These are phyloP conservation scores for Penicillium sp. DNA, from an alignment of 2,329 filamentous ascomycete species.

Conservation along the genomic window DNA sequence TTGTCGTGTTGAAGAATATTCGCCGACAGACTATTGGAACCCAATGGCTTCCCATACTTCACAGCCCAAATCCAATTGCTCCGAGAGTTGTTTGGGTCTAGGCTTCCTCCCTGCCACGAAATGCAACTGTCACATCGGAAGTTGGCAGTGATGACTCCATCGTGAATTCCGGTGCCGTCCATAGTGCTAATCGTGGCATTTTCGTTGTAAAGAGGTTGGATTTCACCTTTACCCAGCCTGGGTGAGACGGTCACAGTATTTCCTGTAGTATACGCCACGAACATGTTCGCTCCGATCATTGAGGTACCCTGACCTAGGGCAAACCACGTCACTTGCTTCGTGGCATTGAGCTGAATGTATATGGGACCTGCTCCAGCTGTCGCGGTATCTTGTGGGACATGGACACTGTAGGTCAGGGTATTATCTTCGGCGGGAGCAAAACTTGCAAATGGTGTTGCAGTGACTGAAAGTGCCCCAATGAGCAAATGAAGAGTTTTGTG, in stretches of 20 bases:
- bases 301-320: slow-evolving; percentile 54
- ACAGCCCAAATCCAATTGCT: slow-evolving; percentile 31
- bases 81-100: slow-evolving; percentile 12
- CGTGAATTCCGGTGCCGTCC: slow-evolving; percentile 56
- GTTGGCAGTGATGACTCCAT: slow-evolving; percentile 59
- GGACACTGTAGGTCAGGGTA: slow-evolving; percentile 46
- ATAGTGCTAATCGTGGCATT: slow-evolving; percentile 53
- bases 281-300: slow-evolving; percentile 59
- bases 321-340: slow-evolving; percentile 54
- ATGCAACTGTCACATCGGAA: slow-evolving; percentile 41
- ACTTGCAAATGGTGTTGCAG: slow-evolving; percentile 12
- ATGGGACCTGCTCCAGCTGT: slow-evolving; percentile 54
- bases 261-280: slow-evolving; percentile 54
- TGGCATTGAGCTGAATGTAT: slow-evolving; percentile 57
- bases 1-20: slow-evolving; percentile 25
- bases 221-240: slow-evolving; percentile 50
- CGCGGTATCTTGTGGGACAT: slow-evolving; percentile 54
- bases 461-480: not conserved
- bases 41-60: slow-evolving; percentile 21
- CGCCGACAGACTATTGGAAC: slow-evolving; percentile 18
- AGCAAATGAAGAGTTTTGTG: not conserved
- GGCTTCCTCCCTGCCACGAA: slow-evolving; percentile 14
- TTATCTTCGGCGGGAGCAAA: slow-evolving; percentile 9
- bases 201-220: slow-evolving; percentile 48
- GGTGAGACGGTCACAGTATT: slow-evolving; percentile 61